Base-by-base conservation (phyloP, 179 eudicot genomes). In the Actinidia arguta region DNA sequence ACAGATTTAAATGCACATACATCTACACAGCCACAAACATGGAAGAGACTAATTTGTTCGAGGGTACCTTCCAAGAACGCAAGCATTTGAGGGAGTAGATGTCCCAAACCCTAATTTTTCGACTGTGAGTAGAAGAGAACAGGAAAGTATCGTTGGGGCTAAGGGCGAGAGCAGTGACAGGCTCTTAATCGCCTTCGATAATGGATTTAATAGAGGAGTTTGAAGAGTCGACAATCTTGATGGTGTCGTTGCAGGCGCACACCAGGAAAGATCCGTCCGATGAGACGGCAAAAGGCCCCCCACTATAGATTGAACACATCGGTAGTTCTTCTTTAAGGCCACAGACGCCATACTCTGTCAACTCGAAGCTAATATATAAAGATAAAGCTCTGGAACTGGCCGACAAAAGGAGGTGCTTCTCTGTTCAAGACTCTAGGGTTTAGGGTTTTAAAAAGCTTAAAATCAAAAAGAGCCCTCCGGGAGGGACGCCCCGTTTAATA, bases 21-120 rank as follows among this genome's bases (percentile, higher is more conserved):
- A 42, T 46, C 1, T 44, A 70, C 20, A 46, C 3, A 44, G n/a
- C 9, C 4, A 3, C 22, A 70, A 12, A 70, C 54, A 10, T 25
- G 48, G 47, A 16, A 39, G 6, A 44, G 11, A 75, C 16, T 8
- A 16, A 50, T 4, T 42, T 50, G 61, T 17, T 79, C 18, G 20
- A 66, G 1, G 17, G n/a, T 72, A 95, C 99, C 99, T 96, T 96
- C 98, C 98, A 96, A 25, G 99, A 93, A 6, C 97, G 98, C 74
- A 95, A 76, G 84, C 94, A 91, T 81, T 95, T 90, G 73, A 89
- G 90, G 12, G 98, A 52, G 22, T 90, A 88, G 69, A 96, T 81
- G 36, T 96, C 99, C 98, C 98, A 96, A 80, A 95, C 97, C 84
- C 95, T 89, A 89, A 96, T 96, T 87, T 90, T 97, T 3, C 94